A percentile compares a stretch with the other conserved stretches of the same genome.
These are phyloP conservation scores for Candida pini DNA, from an alignment of 805 yeast species.

Conservation along the genomic window DNA sequence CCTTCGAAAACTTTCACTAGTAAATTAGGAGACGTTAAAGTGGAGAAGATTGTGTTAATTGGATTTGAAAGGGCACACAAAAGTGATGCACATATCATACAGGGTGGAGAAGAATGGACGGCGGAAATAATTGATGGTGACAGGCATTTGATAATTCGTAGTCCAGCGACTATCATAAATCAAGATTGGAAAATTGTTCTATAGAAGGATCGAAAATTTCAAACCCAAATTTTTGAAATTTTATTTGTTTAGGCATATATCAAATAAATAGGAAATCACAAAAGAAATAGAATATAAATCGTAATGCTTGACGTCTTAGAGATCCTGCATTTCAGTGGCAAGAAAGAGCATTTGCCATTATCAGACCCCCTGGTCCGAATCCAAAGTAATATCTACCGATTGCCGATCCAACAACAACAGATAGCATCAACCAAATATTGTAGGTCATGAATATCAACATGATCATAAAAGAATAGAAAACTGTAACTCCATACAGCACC, in stretches of 20 bases:
- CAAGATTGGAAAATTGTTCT: slow-evolving; percentile 37
- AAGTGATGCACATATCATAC: slow-evolving; percentile 28
- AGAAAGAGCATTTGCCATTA: slow-evolving; percentile 14
- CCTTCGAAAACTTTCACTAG: slow-evolving; percentile 12
- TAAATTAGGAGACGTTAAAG: slow-evolving; percentile 29
- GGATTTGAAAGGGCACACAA: slow-evolving; percentile 22
- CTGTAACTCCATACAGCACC: slow-evolving; percentile 33
- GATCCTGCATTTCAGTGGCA: too few relatives aligned
- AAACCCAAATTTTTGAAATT: too few relatives aligned
- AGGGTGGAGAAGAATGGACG: slow-evolving; percentile 34
- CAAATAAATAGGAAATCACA: too few relatives aligned
- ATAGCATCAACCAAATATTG: slow-evolving; percentile 41
- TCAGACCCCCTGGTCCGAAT: slow-evolving; percentile 7
- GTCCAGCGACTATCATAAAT: slow-evolving; percentile 44
- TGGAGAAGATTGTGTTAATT: slow-evolving; percentile 54
- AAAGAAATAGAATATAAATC: too few relatives aligned
- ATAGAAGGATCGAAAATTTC: neutral
- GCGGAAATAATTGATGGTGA: slow-evolving; percentile 23
- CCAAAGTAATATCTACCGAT: slow-evolving; percentile 31
- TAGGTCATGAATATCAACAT: slow-evolving; percentile 46
- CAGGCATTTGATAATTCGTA: slow-evolving; percentile 32
- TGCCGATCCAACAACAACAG: slow-evolving; percentile 37
- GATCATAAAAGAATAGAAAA: slow-evolving; percentile 39
- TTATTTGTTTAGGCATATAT: too few relatives aligned
- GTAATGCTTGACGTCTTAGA: too few relatives aligned